phyloP scores from a whole-genome alignment of 345 rosid genomes.

The Limnanthes douglasii region DNA sequence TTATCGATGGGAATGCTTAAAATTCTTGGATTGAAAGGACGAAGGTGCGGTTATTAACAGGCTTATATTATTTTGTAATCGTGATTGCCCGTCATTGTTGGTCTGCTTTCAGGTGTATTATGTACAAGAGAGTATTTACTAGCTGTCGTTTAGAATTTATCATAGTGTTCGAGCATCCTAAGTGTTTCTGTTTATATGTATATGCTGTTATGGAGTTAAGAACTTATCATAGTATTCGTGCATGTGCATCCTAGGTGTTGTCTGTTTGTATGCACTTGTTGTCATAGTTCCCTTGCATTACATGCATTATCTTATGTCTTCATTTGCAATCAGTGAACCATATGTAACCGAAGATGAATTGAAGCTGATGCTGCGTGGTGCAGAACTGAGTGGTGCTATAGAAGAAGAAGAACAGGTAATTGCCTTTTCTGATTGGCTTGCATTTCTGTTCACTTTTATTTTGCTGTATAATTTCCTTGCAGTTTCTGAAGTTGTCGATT shows the following conservation, averaged over 20 bases:
- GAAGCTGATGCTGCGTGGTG: slow-evolving; percentile 92
- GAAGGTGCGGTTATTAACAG: slow-evolving; percentile 41
- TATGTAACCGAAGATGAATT: slow-evolving; percentile 96
- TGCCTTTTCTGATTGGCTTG: background rate
- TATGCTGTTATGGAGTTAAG: no score
- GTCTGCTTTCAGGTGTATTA: background rate
- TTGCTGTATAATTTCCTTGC: background rate
- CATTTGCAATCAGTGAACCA: slow-evolving; percentile 41
- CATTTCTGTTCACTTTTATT: background rate
- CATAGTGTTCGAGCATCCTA: slow-evolving; percentile 2
- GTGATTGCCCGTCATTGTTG: no score
- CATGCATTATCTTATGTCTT: background rate
- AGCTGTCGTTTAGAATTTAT: slow-evolving; percentile 4
- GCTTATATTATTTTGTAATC: background rate
- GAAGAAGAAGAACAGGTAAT: slow-evolving; percentile 98
- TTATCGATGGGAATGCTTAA: slow-evolving; percentile 97
- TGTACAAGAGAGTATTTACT: no score
- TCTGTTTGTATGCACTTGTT: slow-evolving; percentile 6
- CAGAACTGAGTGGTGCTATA: slow-evolving; percentile 96
- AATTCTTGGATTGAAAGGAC: slow-evolving; percentile 84
- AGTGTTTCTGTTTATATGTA: no score
- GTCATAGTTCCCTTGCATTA: background rate
- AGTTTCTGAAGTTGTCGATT: background rate
- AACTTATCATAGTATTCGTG: background rate
- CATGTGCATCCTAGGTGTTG: no score